Evolutionary conservation across 306 rosid species (phyloP), one percentile per base, ranked within the genome.

Genomic region (Delonix regia): DNA sequence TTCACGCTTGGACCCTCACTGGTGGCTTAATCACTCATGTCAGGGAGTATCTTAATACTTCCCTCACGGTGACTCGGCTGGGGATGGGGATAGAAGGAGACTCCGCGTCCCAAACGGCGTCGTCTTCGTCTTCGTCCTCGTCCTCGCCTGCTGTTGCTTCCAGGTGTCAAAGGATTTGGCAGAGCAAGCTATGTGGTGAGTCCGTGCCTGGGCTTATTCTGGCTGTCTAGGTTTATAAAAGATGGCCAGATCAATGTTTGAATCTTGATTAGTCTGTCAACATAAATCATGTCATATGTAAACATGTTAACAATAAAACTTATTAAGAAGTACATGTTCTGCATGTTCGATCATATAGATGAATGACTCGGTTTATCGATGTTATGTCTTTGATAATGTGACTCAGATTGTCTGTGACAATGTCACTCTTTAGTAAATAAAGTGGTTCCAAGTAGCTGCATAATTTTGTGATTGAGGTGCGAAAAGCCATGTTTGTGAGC

Each of bases 31-130:
- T 93, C 9, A 88, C 90, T 6, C 86, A 87, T 36, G 87, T 93
- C n/a, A 89, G 91, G 76, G 98, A 91, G 82, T 93, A 91, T 76
- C 61, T 82, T 25, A 93, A 91, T 85, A 93, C 97, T 44, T 89
- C 90, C 5, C 86, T 93, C 27, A 89, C 88, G 0, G 93, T 93
- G 63, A 84, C 88, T 2, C 86, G 78, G 71, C 87, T 93, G 6
- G 81, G 85, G 9, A 68, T 93, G 6, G 81, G 85, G 9, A 68
- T 71, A 14, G 45, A 24, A 51, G 49, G 39, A 9, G 65, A 22
- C 48, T 0, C 57, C 11, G 1, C 6, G 4, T 69, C 85, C 9
- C 67, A 28, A 6, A 14, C 28, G 42, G 7, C 36, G 0, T 5
- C 65, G 1, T 9, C 15, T 0, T 21, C 33, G 7, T 60, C 41